Evolutionary conservation across 768 basidiomycete species (phyloP), one percentile per base, ranked within the genome.

Genomic region (Sporobolomyces roseus): DNA sequence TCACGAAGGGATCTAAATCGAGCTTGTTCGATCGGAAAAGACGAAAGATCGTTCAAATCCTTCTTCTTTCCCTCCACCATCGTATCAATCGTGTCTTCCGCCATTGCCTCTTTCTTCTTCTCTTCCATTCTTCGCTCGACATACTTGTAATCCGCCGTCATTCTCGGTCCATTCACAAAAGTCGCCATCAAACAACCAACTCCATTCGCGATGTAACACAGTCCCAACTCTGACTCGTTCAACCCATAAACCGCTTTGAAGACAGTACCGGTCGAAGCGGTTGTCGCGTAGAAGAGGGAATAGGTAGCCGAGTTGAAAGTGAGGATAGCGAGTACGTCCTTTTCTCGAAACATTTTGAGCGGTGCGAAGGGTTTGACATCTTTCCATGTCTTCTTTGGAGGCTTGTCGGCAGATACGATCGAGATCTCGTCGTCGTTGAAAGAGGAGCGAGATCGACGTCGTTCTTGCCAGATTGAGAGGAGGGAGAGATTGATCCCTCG

Each of bases 151-250:
- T 90, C 85, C 70, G 80, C 79, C 72, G 93, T 88, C 13, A 91
- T 77, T 16, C 88, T 74, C 62, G 80, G 83, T 4, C 91, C 90
- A 27, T 81, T 85, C 1, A 81, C 29, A n/a, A 81, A 75, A 25
- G 85, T 83, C 17, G 89, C 87, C 21, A 87, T 55, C 13, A 85
- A 78, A 79, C 86, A 86, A 0, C 91, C 92, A 21, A 84, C 83
- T 2, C 90, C 91, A 58, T 87, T 83, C 2, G 86, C 84, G 61
- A 92, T 79, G 79, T 87, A 93, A 77, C 88, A 91, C 7, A 93
- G 78, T 3, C 91, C 91, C 36, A 89, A 82, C 29, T 84, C 82
- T 5, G 85, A 85, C 68, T 88, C 83, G 63, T 78, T 83, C 25
- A 90, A 80, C 68, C 78, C 82, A 70, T 92, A 91, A 1, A 82